Evolutionary conservation across 2,329 filamentous ascomycete genomes (phyloP).

Genomic region (Exophiala alcalophila): DNA sequence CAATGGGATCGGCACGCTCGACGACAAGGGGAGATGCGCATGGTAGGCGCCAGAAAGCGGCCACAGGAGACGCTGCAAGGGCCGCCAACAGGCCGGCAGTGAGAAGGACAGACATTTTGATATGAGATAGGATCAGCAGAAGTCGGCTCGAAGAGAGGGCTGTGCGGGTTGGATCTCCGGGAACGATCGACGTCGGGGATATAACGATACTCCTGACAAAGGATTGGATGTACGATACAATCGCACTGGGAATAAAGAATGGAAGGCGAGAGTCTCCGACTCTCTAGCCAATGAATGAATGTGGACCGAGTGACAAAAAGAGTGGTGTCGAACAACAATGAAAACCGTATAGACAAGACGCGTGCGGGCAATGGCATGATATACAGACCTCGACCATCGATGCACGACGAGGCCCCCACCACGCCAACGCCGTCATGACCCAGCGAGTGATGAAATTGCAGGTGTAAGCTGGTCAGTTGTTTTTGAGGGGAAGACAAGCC

Average conservation of each 20-base stretch:
- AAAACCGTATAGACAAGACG: conserved; percentile 2
- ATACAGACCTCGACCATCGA: conserved; percentile 16
- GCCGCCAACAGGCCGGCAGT: conserved; percentile 22
- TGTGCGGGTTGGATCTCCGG: conserved; percentile 10
- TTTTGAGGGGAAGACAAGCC: conserved; percentile 1
- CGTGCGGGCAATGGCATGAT: conserved; percentile 8
- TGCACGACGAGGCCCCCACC: not conserved
- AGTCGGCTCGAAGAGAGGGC: conserved; percentile 4
- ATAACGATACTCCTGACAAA: conserved; percentile 22
- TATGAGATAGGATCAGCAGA: conserved; percentile 6
- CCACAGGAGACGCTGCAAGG: conserved; percentile 28
- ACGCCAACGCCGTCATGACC: not conserved
- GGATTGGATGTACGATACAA: conserved; percentile 24
- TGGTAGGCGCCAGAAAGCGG: conserved; percentile 32
- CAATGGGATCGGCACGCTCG: conserved; percentile 59
- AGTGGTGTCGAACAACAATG: conserved; percentile 15
- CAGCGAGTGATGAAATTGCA: conserved; percentile 18
- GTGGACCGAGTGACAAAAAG: conserved; percentile 19
- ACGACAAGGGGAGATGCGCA: conserved; percentile 34
- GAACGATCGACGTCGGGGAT: conserved; percentile 17
- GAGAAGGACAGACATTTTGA: conserved; percentile 22
- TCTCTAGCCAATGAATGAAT: conserved; percentile 26
- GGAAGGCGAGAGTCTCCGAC: conserved; percentile 26
- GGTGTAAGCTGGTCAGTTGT: conserved; percentile 7
- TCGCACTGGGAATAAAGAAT: conserved; percentile 27